A percentile compares a stretch with the other conserved stretches of the same genome.
These are phyloP conservation scores for Rhynchospora pubera DNA, from an alignment of 176 grass and related monocot species.

Conservation along the genomic window DNA sequence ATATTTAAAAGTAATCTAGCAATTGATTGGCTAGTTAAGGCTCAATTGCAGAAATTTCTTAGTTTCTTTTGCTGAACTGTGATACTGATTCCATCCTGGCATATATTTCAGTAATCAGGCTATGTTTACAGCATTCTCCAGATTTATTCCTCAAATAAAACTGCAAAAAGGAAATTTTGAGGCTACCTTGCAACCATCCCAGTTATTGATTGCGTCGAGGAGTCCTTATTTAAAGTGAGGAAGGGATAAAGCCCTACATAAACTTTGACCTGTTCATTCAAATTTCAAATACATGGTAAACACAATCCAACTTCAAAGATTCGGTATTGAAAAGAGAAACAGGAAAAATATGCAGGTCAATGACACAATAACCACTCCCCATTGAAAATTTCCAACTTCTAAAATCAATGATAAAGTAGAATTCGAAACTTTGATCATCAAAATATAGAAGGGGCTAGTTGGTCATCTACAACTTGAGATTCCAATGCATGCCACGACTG, in stretches of 20 bases:
- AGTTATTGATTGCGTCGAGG: slow-evolving; percentile 55
- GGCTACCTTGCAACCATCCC: slow-evolving; percentile 61
- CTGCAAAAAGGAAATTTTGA: background rate
- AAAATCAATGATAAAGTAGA: background rate
- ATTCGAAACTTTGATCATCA: background rate
- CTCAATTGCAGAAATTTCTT: background rate
- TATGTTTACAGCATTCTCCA: background rate
- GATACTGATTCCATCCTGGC: background rate
- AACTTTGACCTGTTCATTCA: slow-evolving; percentile 48
- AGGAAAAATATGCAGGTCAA: background rate
- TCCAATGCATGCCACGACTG: background rate
- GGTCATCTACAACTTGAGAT: background rate
- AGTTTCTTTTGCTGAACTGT: background rate
- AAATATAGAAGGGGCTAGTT: background rate
- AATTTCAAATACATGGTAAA: background rate
- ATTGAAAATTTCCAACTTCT: background rate
- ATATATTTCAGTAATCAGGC: slow-evolving; percentile 14
- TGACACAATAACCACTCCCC: background rate
- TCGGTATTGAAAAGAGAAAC: slow-evolving; percentile 8
- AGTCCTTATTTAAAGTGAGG: slow-evolving; percentile 70
- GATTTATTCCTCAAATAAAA: slow-evolving; percentile 20
- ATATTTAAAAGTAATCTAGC: background rate
- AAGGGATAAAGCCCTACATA: slow-evolving; percentile 89
- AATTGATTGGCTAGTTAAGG: background rate
- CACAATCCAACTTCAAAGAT: background rate